Evolutionary conservation across 805 yeast species (phyloP).

Genomic region (Monosporozyma siamensis): DNA sequence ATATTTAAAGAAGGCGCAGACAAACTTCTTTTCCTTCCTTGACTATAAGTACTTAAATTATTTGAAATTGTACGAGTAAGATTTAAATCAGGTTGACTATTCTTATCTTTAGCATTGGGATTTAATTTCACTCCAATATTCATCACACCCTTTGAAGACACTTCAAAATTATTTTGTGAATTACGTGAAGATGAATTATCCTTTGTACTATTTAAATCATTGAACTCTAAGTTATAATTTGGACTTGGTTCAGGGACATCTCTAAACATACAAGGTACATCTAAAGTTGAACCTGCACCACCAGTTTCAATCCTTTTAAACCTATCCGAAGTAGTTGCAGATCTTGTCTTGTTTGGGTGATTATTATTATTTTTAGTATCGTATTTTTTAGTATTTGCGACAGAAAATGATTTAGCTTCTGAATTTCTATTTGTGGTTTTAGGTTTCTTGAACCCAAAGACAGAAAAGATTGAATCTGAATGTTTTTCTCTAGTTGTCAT

Average conservation of each 20-base stretch:
- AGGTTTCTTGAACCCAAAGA: background rate
- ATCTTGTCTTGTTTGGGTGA: background rate
- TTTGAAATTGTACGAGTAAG: no score
- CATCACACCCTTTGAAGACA: background rate
- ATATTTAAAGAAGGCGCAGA: background rate
- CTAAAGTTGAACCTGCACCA: no score
- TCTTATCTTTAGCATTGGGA: background rate
- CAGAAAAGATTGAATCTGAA: background rate
- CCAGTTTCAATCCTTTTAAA: no score
- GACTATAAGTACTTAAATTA: no score
- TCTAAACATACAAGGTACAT: background rate
- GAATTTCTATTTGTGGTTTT: background rate
- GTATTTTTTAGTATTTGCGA: background rate
- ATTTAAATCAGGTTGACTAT: background rate
- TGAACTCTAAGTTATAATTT: background rate
- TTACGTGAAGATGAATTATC: background rate
- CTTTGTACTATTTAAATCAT: background rate
- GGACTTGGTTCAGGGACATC: background rate
- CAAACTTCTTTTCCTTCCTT: background rate
- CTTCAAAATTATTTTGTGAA: background rate
- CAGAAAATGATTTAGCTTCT: background rate
- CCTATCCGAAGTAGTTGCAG: background rate
- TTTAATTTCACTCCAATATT: background rate
- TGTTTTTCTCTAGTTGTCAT: background rate
- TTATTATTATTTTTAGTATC: background rate